Evolutionary conservation across 164 flowering plant genomes (phyloP).

Genomic region (Brasenia schreberi): DNA sequence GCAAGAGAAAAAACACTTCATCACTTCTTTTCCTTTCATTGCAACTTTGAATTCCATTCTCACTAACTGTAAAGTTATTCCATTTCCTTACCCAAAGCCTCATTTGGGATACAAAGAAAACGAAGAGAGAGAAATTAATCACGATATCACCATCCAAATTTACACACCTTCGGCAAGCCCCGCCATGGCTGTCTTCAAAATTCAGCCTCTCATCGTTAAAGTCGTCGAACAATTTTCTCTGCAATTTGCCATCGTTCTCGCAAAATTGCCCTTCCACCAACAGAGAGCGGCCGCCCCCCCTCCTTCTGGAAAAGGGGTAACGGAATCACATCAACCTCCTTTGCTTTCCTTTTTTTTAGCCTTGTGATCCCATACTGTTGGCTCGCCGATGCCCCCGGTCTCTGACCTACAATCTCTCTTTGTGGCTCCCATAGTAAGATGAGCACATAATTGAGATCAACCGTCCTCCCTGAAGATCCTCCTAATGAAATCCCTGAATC

Average conservation of each 20-base stretch:
- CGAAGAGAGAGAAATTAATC: no score
- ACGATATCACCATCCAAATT: neutral
- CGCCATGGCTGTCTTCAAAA: neutral
- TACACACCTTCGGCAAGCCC: neutral
- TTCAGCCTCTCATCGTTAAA: neutral
- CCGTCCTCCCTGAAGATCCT: constrained; percentile 58
- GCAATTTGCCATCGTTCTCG: no score
- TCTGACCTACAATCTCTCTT: neutral
- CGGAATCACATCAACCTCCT: neutral
- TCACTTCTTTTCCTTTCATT: neutral
- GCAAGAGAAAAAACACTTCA: neutral
- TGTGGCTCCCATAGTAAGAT: neutral
- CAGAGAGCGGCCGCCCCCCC: neutral
- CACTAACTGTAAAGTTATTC: neutral
- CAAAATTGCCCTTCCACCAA: no score
- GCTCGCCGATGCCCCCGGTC: neutral
- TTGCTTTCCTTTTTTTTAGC: neutral
- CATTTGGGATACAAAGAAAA: neutral
- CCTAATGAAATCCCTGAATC: constrained; percentile 62
- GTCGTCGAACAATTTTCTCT: no score
- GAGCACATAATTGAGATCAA: constrained; percentile 10
- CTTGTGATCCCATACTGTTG: neutral
- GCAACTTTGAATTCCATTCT: neutral
- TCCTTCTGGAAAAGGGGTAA: neutral
- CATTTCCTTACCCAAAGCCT: neutral